Base-by-base conservation (phyloP, 108 stramenopile genomes). In the Nannochloropsis gaditana region DNA sequence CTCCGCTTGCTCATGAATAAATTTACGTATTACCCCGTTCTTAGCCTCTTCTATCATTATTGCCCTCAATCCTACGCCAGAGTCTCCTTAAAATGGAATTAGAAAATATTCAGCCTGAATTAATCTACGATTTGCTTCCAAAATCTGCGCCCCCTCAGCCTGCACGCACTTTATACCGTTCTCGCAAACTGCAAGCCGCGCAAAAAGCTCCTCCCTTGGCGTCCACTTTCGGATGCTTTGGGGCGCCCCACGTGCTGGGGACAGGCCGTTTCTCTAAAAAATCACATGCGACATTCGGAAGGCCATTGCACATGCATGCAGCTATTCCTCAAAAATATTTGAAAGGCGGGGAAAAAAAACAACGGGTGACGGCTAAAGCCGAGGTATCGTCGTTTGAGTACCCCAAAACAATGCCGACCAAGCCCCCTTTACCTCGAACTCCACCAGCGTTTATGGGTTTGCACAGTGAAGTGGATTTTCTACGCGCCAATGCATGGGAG, bases 171-270 rank as follows among this genome's bases (percentile, higher is more conserved):
- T n/a, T 73, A 15, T 73, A 73, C 59, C 59, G 59, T n/a, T 73
- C 59, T n/a, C 59, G 4, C 59, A 73, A 73, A 73, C n/a, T 73
- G 59, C 59, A 73, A 73, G 59, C 59, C 59, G 59, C 59, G 19
- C 59, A n/a, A n/a, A 73, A 73, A n/a, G 4, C n/a, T n/a, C 59
- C 59, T n/a, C 59, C 59, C 15, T n/a, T 6, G 19, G 59, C 59
- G 59, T 73, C 59, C 2, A 73, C 59, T n/a, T 73, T 73, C n/a
- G 59, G 59, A 15, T 73, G 59, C 59, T 73, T 73, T 6, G 59
- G 59, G 15, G 4, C 59, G 19, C 4, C 19, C 59, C 59, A 73
- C 59, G 6, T 73, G 15, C n/a, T 73, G 59, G 59, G 59, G 8
- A n/a, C 59, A 15, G 59, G 59, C 19, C 15, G n/a, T 0, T n/a